Conservation (phyloP, 805 yeast genomes). For the Torulaspora quercuum region DNA sequence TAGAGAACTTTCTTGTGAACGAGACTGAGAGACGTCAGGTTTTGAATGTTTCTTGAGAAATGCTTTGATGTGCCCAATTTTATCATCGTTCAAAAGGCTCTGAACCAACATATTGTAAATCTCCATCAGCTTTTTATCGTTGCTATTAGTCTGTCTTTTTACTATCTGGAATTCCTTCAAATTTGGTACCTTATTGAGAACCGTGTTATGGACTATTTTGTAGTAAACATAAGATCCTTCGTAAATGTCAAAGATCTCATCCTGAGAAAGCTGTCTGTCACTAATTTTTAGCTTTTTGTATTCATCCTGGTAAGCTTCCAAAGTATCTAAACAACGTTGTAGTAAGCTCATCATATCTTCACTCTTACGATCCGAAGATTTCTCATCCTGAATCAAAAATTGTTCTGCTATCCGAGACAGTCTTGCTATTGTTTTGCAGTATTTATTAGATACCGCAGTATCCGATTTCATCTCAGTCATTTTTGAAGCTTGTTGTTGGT, state of each 20-base stretch:
- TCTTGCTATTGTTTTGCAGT: constrained; percentile 20
- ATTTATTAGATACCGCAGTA: constrained; percentile 5
- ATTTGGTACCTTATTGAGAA: constrained; percentile 31
- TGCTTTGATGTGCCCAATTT: constrained; percentile 26
- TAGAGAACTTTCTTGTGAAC: not conserved
- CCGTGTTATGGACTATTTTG: constrained; percentile 33
- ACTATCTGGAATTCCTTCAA: constrained; percentile 25
- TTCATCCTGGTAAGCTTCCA: constrained; percentile 34
- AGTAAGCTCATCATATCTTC: constrained; percentile 26
- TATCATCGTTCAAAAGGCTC: constrained; percentile 31
- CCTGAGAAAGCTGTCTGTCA: constrained; percentile 4
- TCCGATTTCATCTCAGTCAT: constrained; percentile 8
- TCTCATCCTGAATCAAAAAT: constrained; percentile 23
- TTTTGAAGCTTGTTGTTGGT: too few relatives aligned
- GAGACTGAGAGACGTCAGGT: constrained; percentile 5
- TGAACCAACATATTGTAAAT: constrained; percentile 35
- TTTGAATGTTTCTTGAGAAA: constrained; percentile 23
- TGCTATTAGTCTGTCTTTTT: constrained; percentile 19
- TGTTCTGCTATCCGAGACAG: constrained; percentile 24
- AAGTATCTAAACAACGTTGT: constrained; percentile 33
- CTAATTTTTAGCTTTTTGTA: constrained; percentile 24
- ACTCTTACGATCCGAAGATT: constrained; percentile 11
- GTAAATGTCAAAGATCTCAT: constrained; percentile 20
- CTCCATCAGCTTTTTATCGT: constrained; percentile 29
- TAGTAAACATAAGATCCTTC: constrained; percentile 37